phyloP scores from a whole-genome alignment of 2,329 filamentous ascomycete genomes.

The Fusarium goolgardi region DNA sequence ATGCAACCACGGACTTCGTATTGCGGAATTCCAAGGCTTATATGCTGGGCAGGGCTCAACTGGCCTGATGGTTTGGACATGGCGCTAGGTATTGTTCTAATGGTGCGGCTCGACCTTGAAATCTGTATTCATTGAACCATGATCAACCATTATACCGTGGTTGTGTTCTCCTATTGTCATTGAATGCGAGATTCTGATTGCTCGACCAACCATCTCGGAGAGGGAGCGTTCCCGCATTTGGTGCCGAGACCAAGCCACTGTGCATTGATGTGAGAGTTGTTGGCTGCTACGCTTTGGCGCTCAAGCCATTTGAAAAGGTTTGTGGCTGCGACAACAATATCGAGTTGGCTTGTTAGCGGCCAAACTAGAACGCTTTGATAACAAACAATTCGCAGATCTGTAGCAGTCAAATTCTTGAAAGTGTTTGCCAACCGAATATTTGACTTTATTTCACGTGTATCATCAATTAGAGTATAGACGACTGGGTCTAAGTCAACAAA shows the following conservation, averaged over 20 bases:
- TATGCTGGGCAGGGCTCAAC: background rate
- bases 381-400: background rate
- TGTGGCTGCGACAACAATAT: slow-evolving; percentile 7
- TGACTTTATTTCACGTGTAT: accelerated
- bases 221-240: accelerated
- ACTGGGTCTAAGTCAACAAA: background rate
- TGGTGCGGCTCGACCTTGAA: background rate
- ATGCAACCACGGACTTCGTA: accelerated
- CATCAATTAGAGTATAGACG: background rate
- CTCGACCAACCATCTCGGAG: too few species aligned
- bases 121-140: background rate
- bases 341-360: background rate
- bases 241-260: background rate
- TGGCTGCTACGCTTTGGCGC: background rate
- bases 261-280: background rate
- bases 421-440: background rate
- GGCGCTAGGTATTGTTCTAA: background rate
- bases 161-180: background rate
- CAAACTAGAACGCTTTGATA: background rate
- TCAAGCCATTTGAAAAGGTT: background rate
- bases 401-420: too few species aligned
- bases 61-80: accelerated
- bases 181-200: background rate
- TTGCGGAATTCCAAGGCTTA: background rate
- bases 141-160: background rate